Evolutionary conservation across 2,329 filamentous ascomycete species (phyloP).

Genomic region (Drechslerella dactyloides): DNA sequence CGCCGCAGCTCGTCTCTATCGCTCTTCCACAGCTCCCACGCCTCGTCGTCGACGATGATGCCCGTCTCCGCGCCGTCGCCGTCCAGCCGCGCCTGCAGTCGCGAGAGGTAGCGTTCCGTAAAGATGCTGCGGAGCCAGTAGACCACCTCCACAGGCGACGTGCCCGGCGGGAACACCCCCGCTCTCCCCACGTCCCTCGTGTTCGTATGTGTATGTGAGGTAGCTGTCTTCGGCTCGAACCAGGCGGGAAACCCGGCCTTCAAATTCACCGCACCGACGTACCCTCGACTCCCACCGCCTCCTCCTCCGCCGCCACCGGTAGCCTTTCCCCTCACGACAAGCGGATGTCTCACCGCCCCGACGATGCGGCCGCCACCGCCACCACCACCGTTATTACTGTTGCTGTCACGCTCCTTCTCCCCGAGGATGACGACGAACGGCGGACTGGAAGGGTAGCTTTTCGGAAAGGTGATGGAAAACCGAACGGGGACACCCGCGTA

Average conservation of each 20-base stretch:
- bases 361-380: background rate
- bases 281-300: constrained; percentile 26
- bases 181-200: background rate
- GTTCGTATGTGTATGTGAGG: background rate
- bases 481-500: constrained; percentile 31
- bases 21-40: constrained; percentile 33
- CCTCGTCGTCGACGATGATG: constrained; percentile 41
- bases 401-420: background rate
- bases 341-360: background rate
- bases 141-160: constrained; percentile 35
- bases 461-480: constrained; percentile 37
- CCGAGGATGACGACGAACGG: constrained; percentile 34
- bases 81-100: constrained; percentile 17
- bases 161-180: constrained; percentile 13
- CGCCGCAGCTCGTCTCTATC: constrained; percentile 33
- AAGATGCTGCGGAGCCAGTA: constrained; percentile 31
- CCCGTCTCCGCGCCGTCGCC: background rate
- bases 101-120: constrained; percentile 28
- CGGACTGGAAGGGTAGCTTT: constrained; percentile 26
- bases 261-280: constrained; percentile 35
- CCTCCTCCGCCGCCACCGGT: background rate
- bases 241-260: constrained; percentile 22
- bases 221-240: constrained; percentile 28
- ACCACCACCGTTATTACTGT: background rate
- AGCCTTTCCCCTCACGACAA: background rate